Evolutionary conservation across 2,329 filamentous ascomycete species (phyloP).

Genomic region (Rutstroemia sydowiana): DNA sequence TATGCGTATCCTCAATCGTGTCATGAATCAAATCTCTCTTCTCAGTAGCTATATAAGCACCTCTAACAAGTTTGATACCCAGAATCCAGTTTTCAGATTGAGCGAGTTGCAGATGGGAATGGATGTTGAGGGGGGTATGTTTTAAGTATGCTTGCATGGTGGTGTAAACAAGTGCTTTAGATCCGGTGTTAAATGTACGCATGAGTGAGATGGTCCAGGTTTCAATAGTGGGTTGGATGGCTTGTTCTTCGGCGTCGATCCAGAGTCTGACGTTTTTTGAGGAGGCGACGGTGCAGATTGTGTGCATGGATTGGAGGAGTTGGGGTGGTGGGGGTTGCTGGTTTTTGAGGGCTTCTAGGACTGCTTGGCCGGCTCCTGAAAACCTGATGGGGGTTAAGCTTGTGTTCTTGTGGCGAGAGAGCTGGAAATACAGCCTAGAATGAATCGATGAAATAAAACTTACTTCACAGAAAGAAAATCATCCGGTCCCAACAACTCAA

Average conservation of each 20-base stretch:
- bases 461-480: constrained; percentile 47
- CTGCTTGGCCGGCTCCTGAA: constrained; percentile 40
- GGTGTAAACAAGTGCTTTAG: constrained; percentile 38
- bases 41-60: constrained; percentile 45
- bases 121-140: constrained; percentile 37
- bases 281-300: constrained; percentile 14
- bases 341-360: constrained; percentile 35
- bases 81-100: constrained; percentile 41
- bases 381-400: constrained; percentile 27
- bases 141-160: constrained; percentile 48
- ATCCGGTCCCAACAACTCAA: constrained; percentile 43
- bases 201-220: constrained; percentile 45
- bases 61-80: constrained; percentile 45
- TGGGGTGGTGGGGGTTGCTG: constrained; percentile 35
- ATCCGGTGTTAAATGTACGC: constrained; percentile 41
- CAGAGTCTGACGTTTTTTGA: constrained; percentile 36
- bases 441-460: constrained; percentile 18
- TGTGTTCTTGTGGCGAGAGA: too few relatives aligned
- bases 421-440: too few relatives aligned
- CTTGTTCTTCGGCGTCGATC: constrained; percentile 48
- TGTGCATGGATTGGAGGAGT: constrained; percentile 35
- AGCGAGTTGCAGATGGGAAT: constrained; percentile 38
- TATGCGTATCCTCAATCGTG: constrained; percentile 39
- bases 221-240: constrained; percentile 44
- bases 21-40: constrained; percentile 38